phyloP scores from a whole-genome alignment of 148 eudicot genomes.

The Spergularia marina region DNA sequence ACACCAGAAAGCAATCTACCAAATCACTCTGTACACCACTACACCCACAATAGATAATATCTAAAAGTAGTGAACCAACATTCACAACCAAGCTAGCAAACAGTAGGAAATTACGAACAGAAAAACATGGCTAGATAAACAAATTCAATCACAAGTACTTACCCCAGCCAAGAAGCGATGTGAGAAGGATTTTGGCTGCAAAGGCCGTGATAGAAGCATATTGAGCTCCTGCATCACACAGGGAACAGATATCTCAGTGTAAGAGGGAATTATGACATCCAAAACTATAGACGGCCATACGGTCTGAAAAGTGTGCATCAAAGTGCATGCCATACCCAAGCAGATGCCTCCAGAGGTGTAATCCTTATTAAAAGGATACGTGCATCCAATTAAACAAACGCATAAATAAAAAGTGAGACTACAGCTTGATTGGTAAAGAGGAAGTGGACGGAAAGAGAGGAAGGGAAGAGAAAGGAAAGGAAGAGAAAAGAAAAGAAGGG shows the following conservation, averaged over 20 bases:
- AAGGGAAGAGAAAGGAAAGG: no score
- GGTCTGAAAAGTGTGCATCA: slow-evolving; percentile 8
- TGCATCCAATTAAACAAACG: neutral
- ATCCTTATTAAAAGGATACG: neutral
- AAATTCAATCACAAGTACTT: slow-evolving; percentile 12
- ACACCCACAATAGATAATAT: neutral
- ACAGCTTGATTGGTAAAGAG: no score
- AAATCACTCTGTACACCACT: neutral
- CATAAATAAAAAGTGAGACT: neutral
- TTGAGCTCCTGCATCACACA: slow-evolving; percentile 69
- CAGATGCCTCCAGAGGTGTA: neutral
- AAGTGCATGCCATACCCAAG: neutral
- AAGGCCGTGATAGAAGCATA: slow-evolving; percentile 60
- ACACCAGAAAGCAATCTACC: neutral
- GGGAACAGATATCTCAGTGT: neutral
- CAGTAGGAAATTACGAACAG: neutral
- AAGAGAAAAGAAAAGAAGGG: no score
- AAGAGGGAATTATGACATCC: neutral
- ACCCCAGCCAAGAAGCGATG: slow-evolving; percentile 95
- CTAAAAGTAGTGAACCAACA: neutral
- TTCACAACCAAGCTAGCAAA: slow-evolving; percentile 1
- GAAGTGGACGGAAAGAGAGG: no score
- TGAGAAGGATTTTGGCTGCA: slow-evolving; percentile 89
- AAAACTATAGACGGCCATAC: neutral
- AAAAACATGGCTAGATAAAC: neutral